Evolutionary conservation across 257 asterid species (phyloP).

Genomic region (Solanum corneliomulleri): DNA sequence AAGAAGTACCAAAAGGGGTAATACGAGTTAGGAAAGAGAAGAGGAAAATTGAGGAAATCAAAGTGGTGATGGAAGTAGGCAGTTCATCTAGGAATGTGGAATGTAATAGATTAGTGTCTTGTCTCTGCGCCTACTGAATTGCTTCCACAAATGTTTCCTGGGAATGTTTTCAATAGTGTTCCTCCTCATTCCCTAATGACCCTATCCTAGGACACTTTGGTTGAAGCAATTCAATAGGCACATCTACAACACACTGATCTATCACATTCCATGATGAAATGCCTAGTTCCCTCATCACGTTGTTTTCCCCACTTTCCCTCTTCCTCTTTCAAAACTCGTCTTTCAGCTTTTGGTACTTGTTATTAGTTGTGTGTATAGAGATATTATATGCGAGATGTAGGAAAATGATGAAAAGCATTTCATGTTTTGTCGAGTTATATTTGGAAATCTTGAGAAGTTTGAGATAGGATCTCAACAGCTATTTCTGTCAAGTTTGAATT

Average conservation of each 20-base stretch:
- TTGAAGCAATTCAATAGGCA: background rate
- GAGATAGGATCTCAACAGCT: no score
- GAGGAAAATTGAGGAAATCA: background rate
- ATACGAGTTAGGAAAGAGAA: no score
- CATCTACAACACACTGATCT: constrained; percentile 6
- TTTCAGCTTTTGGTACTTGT: background rate
- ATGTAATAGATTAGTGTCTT: no score
- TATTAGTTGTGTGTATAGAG: no score
- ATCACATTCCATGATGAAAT: background rate
- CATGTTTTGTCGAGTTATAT: no score
- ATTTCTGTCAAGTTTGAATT: no score
- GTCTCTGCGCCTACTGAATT: no score
- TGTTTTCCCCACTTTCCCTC: background rate
- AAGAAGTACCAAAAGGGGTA: background rate
- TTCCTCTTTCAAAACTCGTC: constrained; percentile 10
- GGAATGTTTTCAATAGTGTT: constrained; percentile 5
- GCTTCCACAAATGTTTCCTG: no score
- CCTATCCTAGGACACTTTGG: constrained; percentile 48
- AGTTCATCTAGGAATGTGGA: no score
- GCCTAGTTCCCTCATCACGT: background rate
- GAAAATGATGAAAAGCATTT: no score
- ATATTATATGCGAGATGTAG: no score
- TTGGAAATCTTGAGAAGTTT: no score
- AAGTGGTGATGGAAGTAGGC: background rate
- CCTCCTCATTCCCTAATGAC: constrained; percentile 18